A percentile compares a stretch with the other conserved stretches of the same genome.
Evolutionary conservation across 805 yeast genomes (phyloP).

Genomic region (Wickerhamomyces tratensis): DNA sequence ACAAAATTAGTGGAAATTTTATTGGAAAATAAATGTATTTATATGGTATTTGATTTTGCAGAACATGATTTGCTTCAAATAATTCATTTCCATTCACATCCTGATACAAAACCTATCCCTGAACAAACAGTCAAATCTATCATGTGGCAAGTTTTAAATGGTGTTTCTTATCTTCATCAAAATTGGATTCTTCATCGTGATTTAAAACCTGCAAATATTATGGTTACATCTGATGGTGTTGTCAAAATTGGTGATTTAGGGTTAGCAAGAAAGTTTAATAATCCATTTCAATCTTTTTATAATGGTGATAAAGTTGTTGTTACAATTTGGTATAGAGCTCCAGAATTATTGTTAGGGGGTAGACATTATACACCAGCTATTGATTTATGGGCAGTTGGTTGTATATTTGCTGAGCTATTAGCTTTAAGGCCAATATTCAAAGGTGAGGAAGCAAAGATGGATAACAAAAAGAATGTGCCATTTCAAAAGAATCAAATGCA

Average conservation of each 20-base stretch:
- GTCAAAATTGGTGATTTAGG: constrained; percentile 96
- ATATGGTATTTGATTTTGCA: constrained; percentile 93
- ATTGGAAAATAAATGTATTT: constrained; percentile 80
- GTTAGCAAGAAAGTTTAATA: constrained; percentile 77
- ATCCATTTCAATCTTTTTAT: constrained; percentile 77
- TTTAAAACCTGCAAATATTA: constrained; percentile 94
- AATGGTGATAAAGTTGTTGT: constrained; percentile 95
- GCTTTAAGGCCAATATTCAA: constrained; percentile 89
- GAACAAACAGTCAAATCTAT: constrained; percentile 72
- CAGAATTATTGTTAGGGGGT: constrained; percentile 83
- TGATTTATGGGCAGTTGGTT: constrained; percentile 94
- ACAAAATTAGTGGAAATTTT: constrained; percentile 76
- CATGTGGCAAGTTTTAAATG: constrained; percentile 87
- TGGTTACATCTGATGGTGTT: constrained; percentile 85
- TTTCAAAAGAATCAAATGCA: constrained; percentile 90
- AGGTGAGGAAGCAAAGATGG: constrained; percentile 97
- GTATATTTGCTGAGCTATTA: constrained; percentile 84
- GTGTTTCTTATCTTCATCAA: constrained; percentile 85
- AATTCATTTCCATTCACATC: constrained; percentile 89
- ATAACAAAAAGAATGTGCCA: constrained; percentile 85
- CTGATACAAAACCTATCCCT: constrained; percentile 72
- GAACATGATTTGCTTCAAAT: constrained; percentile 94
- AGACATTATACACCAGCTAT: constrained; percentile 89
- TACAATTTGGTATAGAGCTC: constrained; percentile 95
- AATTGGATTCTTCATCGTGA: constrained; percentile 97